These are phyloP conservation scores for Sarcodon aspratus DNA, from an alignment of 768 basidiomycete species.

Conservation along the genomic window DNA sequence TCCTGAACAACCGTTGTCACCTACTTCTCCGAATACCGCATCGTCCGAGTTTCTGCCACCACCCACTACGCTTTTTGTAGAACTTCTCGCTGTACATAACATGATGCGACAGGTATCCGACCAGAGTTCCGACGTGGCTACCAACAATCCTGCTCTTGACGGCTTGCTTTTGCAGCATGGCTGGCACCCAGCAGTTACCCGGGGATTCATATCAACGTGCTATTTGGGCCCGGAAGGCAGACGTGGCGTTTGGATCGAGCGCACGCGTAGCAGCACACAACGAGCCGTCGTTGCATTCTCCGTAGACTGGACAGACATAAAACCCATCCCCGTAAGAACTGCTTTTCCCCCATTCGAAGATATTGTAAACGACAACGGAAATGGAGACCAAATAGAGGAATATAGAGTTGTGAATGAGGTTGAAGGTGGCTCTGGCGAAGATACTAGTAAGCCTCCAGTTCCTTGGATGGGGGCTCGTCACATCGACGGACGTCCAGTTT, in stretches of 20 bases:
- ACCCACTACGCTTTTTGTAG: conserved; percentile 24
- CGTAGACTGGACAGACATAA: not conserved
- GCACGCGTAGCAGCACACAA: conserved; percentile 28
- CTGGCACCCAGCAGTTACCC: conserved; percentile 13
- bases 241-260: conserved; percentile 47
- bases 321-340: no score
- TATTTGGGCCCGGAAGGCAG: conserved; percentile 35
- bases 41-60: conserved; percentile 2
- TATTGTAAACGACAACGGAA: no score
- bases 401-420: no score
- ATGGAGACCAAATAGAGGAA: no score
- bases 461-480: no score
- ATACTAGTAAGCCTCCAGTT: no score
- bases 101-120: conserved; percentile 18
- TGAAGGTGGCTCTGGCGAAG: no score
- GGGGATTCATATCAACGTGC: conserved; percentile 40
- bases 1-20: not conserved
- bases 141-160: conserved; percentile 1
- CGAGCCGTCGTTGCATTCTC: conserved; percentile 25
- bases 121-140: conserved; percentile 3
- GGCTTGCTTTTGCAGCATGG: conserved; percentile 4
- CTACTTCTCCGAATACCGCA: not conserved
- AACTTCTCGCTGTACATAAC: conserved; percentile 30
- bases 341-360: no score
- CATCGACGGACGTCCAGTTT: no score